Percentiles rank a stretch among this genome's conserved stretches.
Conservation (phyloP, 2,329 filamentous ascomycete species). For the Trichoderma endophyticum region DNA sequence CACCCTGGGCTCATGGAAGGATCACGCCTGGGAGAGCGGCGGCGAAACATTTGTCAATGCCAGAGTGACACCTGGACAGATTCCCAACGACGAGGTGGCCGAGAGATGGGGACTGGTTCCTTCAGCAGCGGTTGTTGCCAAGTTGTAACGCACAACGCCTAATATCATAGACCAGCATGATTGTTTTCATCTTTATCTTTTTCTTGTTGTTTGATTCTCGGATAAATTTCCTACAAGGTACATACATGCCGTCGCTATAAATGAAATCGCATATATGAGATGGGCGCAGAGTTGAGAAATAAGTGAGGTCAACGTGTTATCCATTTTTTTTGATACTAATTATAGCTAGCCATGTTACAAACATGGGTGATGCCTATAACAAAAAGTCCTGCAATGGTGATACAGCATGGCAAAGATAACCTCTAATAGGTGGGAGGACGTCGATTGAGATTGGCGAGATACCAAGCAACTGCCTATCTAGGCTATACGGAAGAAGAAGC, state of each 20-base stretch:
- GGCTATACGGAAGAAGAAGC: not conserved
- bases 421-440: not conserved
- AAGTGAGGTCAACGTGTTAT: not conserved
- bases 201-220: not conserved
- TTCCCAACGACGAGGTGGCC: slow-evolving; percentile 32
- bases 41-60: slow-evolving; percentile 43
- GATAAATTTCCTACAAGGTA: not conserved
- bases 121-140: slow-evolving; percentile 24
- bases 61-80: slow-evolving; percentile 28
- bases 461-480: not conserved
- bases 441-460: not conserved
- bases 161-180: slow-evolving; percentile 7
- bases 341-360: not conserved
- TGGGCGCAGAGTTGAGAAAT: not conserved
- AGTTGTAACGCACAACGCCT: slow-evolving; percentile 26
- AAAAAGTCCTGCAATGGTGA: not conserved
- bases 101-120: slow-evolving; percentile 29
- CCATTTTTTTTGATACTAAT: not conserved
- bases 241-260: not conserved
- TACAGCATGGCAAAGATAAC: not conserved
- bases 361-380: not conserved
- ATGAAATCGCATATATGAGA: not conserved
- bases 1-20: slow-evolving; percentile 59
- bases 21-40: slow-evolving; percentile 64
- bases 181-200: not conserved